Base-by-base conservation (phyloP, 2,329 filamentous ascomycete genomes). In the Phialophora tarda region DNA sequence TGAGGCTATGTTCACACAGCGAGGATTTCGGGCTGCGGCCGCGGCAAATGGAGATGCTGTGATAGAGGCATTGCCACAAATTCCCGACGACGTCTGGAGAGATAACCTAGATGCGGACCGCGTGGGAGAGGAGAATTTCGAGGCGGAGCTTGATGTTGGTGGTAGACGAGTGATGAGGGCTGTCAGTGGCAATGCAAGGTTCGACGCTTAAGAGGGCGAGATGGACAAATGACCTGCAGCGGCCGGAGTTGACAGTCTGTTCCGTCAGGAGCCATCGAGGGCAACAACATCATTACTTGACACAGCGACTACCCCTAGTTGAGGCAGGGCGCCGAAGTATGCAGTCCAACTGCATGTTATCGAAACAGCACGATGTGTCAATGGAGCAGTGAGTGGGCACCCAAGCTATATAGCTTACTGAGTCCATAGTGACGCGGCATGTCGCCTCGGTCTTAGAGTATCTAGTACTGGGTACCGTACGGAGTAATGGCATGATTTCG, bases 81-180 rank as follows among this genome's bases (percentile, higher is more conserved):
- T 38, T 21, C 10, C 55, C 23, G 30, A 66, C 34, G 62, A 66
- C 38, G 26, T 63, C 17, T 73, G 71, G 71, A 67, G 69, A 34
- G 71, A 72, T 38, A 70, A 72, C 17, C 66, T 72, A 7, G 66
- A 72, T 34, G 71, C 64, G 12, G 71, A 72, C 50, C 59, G 68
- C 14, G 67, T 73, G 23, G 72, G 72, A 28, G 71, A 73, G 24
- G 72, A 73, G 63, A 73, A 72, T 26, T 72, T 69, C 26, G 69
- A 70, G 28, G 24, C 48, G 11, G 67, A 67, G 7, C 26, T 44
- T 26, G 55, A 48, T 7, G 17, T 53, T 14, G 48, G 26, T 34
- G 55, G 38, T 1, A 24, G 53, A 47, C 32, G 59, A 58, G 44
- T 58, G 4, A 71, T 71, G 64, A 56, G 69, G 41, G 62, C 66